These are phyloP conservation scores for Penicillium cataractarum DNA, from an alignment of 495 filamentous ascomycete species.

Conservation along the genomic window DNA sequence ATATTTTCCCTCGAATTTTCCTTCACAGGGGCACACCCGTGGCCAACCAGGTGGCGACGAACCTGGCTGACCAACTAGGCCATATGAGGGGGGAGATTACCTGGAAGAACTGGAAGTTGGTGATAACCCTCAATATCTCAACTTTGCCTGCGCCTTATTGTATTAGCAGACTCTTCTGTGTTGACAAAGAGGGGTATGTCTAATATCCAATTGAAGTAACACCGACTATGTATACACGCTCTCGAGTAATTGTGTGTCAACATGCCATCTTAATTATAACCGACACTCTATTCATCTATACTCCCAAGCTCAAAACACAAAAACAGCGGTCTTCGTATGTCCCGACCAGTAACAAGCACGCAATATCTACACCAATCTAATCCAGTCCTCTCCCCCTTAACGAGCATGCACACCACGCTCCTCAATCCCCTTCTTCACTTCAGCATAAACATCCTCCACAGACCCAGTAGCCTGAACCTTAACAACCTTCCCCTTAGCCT, in stretches of 20 bases:
- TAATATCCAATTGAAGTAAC: neutral
- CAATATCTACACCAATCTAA: neutral
- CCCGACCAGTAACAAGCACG: slow-evolving; percentile 1
- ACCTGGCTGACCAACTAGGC: no score
- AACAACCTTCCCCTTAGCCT: slow-evolving; percentile 75
- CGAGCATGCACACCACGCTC: slow-evolving; percentile 46
- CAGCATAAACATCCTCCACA: slow-evolving; percentile 75
- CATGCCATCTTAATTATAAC: neutral
- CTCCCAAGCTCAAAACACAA: slow-evolving; percentile 1
- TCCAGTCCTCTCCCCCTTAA: slow-evolving; percentile 16
- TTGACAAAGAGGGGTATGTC: no score
- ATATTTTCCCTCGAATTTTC: no score
- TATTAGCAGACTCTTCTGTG: no score
- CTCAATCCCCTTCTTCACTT: slow-evolving; percentile 60
- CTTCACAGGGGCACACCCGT: no score
- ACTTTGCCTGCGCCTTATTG: no score
- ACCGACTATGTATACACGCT: neutral
- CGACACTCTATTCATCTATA: slow-evolving; percentile 13
- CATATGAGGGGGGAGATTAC: no score
- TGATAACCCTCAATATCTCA: no score
- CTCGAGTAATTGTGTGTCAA: neutral
- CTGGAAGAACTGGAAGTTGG: no score
- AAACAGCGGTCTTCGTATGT: neutral
- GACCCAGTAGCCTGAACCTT: slow-evolving; percentile 67
- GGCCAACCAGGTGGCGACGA: no score